Conservation (phyloP, 371 early-diverging fungal genomes). For the Rhizomucor miehei region DNA sequence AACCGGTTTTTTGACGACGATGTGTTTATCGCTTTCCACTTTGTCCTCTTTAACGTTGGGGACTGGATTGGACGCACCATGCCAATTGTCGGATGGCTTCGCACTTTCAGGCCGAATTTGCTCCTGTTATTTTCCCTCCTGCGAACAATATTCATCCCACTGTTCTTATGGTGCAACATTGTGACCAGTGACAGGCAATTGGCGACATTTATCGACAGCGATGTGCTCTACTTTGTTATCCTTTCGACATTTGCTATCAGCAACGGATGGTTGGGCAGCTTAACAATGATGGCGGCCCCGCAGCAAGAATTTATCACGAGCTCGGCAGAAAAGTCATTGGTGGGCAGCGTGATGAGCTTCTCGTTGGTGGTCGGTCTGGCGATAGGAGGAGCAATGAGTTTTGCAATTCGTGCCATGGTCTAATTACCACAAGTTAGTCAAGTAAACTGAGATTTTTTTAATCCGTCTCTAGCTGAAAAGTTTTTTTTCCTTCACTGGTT, state of each 20-base stretch:
- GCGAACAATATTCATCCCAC: slow-evolving; percentile 63
- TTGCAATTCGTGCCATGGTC: slow-evolving; percentile 49
- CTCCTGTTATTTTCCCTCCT: slow-evolving; percentile 42
- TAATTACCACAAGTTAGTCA: slow-evolving; percentile 18
- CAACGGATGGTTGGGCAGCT: slow-evolving; percentile 70
- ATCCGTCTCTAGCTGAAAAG: not conserved
- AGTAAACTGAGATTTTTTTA: not conserved
- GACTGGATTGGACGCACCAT: slow-evolving; percentile 72
- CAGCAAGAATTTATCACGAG: slow-evolving; percentile 39
- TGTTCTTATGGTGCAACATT: slow-evolving; percentile 71
- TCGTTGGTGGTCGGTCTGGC: slow-evolving; percentile 70
- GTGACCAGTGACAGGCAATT: slow-evolving; percentile 41
- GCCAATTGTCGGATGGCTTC: slow-evolving; percentile 35
- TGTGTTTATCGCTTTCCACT: slow-evolving; percentile 74
- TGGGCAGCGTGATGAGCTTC: slow-evolving; percentile 71
- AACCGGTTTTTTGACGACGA: slow-evolving; percentile 47
- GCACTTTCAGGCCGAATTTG: slow-evolving; percentile 35
- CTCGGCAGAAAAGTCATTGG: slow-evolving; percentile 48
- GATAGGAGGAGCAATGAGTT: slow-evolving; percentile 61
- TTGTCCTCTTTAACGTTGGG: slow-evolving; percentile 71
- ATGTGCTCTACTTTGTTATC: slow-evolving; percentile 57
- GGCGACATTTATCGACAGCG: slow-evolving; percentile 59
- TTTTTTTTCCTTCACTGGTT: slow-evolving; percentile 1
- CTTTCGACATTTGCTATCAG: slow-evolving; percentile 63
- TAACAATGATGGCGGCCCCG: slow-evolving; percentile 79